Percentiles rank a stretch among this genome's conserved stretches.
These are phyloP conservation scores for Giardia duodenalis DNA, from an alignment of 208 protist species.

Conservation along the genomic window DNA sequence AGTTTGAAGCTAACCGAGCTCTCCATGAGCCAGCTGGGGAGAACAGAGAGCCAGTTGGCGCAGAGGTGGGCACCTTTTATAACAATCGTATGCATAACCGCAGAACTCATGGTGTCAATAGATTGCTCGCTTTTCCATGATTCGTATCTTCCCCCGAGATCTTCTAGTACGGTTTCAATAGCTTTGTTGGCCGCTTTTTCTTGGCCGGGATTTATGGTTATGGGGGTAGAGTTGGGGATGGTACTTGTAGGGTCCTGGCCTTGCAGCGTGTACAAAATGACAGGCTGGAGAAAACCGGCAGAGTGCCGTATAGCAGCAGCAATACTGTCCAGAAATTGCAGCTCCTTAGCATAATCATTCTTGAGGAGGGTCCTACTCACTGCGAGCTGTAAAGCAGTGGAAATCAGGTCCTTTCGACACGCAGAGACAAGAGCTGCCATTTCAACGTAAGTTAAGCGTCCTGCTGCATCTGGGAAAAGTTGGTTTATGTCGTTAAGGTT, in stretches of 20 bases:
- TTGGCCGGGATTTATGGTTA: background rate
- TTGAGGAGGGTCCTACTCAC: background rate
- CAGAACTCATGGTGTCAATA: no score
- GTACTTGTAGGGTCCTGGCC: background rate
- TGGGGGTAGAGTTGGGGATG: background rate
- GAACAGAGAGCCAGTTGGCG: background rate
- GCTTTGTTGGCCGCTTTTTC: background rate
- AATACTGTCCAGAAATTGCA: background rate
- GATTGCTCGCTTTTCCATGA: background rate
- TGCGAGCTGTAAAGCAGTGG: background rate
- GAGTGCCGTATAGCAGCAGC: background rate
- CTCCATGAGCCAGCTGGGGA: background rate
- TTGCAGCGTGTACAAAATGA: background rate
- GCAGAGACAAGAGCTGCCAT: background rate
- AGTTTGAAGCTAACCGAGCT: background rate
- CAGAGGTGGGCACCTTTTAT: constrained; percentile 6
- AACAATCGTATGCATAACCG: constrained; percentile 3
- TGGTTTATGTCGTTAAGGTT: background rate
- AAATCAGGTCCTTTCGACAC: background rate
- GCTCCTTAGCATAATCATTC: background rate
- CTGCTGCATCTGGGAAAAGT: background rate
- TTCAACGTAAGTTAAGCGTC: background rate
- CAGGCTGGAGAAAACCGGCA: background rate
- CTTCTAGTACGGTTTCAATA: background rate
- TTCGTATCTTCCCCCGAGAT: background rate